These are phyloP conservation scores for Phytophthora aleatoria DNA, from an alignment of 352 stramenopile species.

Conservation along the genomic window DNA sequence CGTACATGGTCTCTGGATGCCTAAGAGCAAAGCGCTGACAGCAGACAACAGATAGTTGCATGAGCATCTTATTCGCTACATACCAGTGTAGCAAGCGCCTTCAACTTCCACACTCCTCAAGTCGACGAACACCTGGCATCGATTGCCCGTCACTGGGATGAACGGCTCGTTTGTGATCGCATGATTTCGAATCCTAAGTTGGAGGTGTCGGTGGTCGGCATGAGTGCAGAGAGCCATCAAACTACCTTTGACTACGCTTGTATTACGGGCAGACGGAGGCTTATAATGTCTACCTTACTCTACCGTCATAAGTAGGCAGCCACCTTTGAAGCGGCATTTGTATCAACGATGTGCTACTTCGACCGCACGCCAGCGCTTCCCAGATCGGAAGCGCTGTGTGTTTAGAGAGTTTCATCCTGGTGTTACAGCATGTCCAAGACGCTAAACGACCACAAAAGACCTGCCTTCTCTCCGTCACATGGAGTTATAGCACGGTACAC, in stretches of 20 bases:
- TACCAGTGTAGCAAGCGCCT: background rate
- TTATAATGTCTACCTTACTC: constrained; percentile 2
- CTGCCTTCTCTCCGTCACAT: constrained; percentile 5
- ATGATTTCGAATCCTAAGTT: background rate
- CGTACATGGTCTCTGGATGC: constrained; percentile 7
- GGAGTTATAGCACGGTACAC: background rate
- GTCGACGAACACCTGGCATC: background rate
- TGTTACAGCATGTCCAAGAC: constrained; percentile 5
- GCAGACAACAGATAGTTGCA: constrained; percentile 13
- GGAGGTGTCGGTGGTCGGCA: background rate
- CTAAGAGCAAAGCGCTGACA: constrained; percentile 17
- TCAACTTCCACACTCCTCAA: constrained; percentile 26
- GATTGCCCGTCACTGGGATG: background rate
- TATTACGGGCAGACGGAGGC: background rate
- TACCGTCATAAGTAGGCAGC: background rate
- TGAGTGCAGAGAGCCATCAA: background rate
- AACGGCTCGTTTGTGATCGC: background rate
- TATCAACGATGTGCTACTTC: constrained; percentile 3
- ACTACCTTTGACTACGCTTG: background rate
- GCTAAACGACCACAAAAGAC: background rate
- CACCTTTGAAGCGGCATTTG: background rate
- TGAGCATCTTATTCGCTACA: constrained; percentile 10
- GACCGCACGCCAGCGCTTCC: background rate
- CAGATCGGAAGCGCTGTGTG: background rate
- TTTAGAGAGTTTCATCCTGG: constrained; percentile 18